Evolutionary conservation across 495 filamentous ascomycete species (phyloP).

Genomic region (Staphylotrichum longicolle): DNA sequence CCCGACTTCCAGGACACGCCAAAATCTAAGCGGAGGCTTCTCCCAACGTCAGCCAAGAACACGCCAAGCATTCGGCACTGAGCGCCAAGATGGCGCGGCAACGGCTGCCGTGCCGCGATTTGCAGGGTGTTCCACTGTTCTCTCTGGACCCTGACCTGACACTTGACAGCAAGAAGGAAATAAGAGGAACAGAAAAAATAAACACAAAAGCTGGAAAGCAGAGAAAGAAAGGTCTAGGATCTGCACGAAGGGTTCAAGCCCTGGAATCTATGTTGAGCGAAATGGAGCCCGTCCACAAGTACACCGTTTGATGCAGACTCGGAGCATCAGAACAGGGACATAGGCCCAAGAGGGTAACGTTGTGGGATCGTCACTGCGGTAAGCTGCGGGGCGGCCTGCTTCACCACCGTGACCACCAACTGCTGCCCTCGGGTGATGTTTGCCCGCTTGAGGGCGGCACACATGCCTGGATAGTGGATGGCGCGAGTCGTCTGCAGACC

Average conservation of each 20-base stretch:
- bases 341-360: slow-evolving; percentile 5
- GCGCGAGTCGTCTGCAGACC: not conserved
- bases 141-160: not conserved
- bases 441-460: not conserved
- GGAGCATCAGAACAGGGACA: too few species aligned
- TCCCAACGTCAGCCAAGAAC: not conserved
- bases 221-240: too few species aligned
- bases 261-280: too few species aligned
- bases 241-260: too few species aligned
- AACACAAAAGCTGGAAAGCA: not conserved
- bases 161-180: not conserved
- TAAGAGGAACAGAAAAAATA: not conserved
- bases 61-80: not conserved
- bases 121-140: too few species aligned
- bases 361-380: slow-evolving; percentile 18
- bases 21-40: not conserved
- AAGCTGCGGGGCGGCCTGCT: slow-evolving; percentile 4
- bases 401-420: not conserved
- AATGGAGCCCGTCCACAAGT: not conserved
- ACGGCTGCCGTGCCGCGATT: not conserved
- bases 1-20: not conserved
- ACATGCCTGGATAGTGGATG: not conserved
- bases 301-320: too few species aligned
- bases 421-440: not conserved
- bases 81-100: not conserved